Conservation (phyloP, 192 early-diverging fungal species). For the Martensiomyces pterosporus region DNA sequence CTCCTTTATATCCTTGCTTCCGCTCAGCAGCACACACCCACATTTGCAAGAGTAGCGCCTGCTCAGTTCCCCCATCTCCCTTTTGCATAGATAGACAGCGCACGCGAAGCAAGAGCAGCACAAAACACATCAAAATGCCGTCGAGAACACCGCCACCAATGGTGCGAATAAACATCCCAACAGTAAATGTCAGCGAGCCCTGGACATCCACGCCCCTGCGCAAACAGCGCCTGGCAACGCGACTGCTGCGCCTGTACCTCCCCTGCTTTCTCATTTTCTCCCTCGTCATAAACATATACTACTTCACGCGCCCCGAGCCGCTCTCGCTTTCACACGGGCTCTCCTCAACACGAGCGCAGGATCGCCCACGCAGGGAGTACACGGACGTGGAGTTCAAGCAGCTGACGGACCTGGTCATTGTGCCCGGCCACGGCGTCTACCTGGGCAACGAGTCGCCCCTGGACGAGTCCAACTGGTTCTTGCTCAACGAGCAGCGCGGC, state of each 20-base stretch:
- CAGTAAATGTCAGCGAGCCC: conserved; percentile 41
- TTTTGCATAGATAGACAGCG: too few species aligned
- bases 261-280: conserved; percentile 35
- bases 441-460: conserved; percentile 36
- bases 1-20: too few species aligned
- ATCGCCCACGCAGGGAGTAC: conserved; percentile 12
- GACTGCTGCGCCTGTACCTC: conserved; percentile 30
- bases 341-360: conserved; percentile 16
- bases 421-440: conserved; percentile 49
- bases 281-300: conserved; percentile 47
- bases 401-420: conserved; percentile 48
- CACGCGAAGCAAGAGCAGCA: too few species aligned
- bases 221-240: conserved; percentile 35
- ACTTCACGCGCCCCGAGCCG: conserved; percentile 42
- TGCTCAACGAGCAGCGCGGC: conserved; percentile 37
- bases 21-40: too few species aligned
- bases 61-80: too few species aligned
- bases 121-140: conserved; percentile 24
- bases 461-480: conserved; percentile 42
- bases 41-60: too few species aligned
- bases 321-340: conserved; percentile 24
- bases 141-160: conserved; percentile 38
- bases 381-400: conserved; percentile 18
- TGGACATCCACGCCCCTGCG: conserved; percentile 47
- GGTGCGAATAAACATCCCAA: conserved; percentile 52